These are phyloP conservation scores for Botrytis deweyae DNA, from an alignment of 2,329 filamentous ascomycete genomes.

Conservation along the genomic window DNA sequence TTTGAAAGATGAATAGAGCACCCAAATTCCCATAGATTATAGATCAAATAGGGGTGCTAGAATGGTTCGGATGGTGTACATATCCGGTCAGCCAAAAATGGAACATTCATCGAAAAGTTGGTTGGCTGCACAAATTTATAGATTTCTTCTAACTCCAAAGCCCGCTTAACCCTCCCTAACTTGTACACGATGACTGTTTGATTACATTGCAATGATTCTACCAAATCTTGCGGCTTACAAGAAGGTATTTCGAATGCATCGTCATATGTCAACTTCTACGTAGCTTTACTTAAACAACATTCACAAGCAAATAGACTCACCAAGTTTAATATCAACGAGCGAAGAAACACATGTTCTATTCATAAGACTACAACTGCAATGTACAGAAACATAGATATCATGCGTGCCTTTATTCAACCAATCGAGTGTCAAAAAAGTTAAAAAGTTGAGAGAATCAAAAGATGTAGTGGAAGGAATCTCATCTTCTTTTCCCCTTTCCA, in stretches of 20 bases:
- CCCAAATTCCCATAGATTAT: neutral
- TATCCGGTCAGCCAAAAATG: neutral
- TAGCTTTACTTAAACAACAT: neutral
- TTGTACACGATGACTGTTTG: too few relatives aligned
- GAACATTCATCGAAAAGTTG: neutral
- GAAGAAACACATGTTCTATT: conserved; percentile 34
- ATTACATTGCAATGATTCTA: neutral
- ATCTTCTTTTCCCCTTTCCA: conserved; percentile 6
- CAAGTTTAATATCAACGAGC: neutral
- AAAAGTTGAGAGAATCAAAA: conserved; percentile 17
- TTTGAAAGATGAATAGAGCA: conserved; percentile 42
- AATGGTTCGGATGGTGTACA: neutral
- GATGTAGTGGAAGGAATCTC: conserved; percentile 1
- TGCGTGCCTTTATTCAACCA: conserved; percentile 24
- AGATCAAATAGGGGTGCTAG: neutral
- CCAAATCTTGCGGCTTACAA: neutral
- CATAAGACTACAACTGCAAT: conserved; percentile 36
- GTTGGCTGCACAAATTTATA: neutral
- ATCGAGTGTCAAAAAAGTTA: conserved; percentile 22
- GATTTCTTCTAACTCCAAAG: neutral
- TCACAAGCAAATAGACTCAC: neutral
- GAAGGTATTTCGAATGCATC: neutral
- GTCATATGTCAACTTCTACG: neutral
- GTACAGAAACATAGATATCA: conserved; percentile 31
- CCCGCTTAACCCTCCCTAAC: neutral